Evolutionary conservation across 106 monocot species (phyloP), one percentile per base, ranked within the genome.

Genomic region (Chionographis japonica): DNA sequence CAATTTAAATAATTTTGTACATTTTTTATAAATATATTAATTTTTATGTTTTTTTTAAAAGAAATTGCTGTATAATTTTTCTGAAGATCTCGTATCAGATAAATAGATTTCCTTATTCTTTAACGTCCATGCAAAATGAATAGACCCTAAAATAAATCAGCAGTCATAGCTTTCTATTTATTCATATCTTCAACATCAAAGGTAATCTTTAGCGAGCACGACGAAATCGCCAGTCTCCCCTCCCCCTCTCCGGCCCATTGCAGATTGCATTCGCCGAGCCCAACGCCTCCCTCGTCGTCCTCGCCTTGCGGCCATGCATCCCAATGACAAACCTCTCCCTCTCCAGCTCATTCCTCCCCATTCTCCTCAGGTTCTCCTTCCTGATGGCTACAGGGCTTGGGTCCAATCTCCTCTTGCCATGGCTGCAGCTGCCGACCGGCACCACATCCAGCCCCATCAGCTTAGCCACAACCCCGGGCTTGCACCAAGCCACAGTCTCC

Each of bases 401-500:
- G 11, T 54, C 39, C 52, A 38, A 20, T 60, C 51, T 72, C 56
- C 73, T 37, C 4, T 40, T 52, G 9, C 73, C 52, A 3, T n/a
- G 54, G 11, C 49, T 40, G n/a, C 57, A 41, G 4, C 78, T 60
- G 46, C 68, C 46, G 16, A 81, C 67, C 4, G 95, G 95, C 58
- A 92, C 61, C 0, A 79, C 92, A 6, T 97, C 97, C 41, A 97
- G 66, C 1, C 97, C 97, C 89, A 97, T 97, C 72, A 97, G 63
- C 82, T 78, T 84, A 0, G 89, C 85, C 53, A 97, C 97, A 2
- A 92, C 78, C 19, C 92, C 82, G 1, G 97, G 92, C 77, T 90
- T 86, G 72, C 97, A 90, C 97, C 95, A 97, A 20, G 92, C 72
- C 55, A 92, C 97, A 10, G 68, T 79, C 83, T 91, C 85, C 52